Conservation (phyloP, 2,329 filamentous ascomycete species). For the Biscogniauxia mediterranea region DNA sequence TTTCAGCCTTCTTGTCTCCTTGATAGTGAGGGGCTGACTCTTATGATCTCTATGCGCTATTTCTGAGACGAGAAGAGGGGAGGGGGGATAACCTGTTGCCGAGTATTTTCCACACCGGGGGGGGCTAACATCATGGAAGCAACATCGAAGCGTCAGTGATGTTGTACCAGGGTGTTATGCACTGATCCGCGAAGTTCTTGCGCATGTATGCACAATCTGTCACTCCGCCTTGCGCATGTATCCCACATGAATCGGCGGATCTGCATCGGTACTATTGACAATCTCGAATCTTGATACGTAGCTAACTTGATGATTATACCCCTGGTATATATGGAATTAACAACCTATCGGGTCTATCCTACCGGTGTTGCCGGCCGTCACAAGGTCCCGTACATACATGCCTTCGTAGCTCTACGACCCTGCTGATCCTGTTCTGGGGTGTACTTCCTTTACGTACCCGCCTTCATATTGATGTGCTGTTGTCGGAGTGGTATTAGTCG, state of each 20-base stretch:
- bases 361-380: conserved; percentile 2
- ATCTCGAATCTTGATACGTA: conserved; percentile 6
- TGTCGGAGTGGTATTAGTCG: neutral
- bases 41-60: conserved; percentile 7
- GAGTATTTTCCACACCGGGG: neutral
- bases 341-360: conserved; percentile 1
- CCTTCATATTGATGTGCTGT: neutral
- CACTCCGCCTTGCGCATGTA: neutral
- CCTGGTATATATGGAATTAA: neutral
- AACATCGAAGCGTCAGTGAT: neutral
- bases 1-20: neutral
- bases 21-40: conserved; percentile 5
- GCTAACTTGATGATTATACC: neutral
- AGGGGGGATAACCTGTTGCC: neutral
- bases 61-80: neutral
- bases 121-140: neutral
- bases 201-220: neutral
- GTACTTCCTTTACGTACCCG: neutral
- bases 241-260: conserved; percentile 2
- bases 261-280: conserved; percentile 3
- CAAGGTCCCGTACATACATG: conserved; percentile 1
- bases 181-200: neutral
- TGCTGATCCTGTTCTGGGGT: neutral
- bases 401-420: neutral
- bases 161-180: neutral